phyloP scores from a whole-genome alignment of 805 yeast species.

The Barnettozyma pratensis region DNA sequence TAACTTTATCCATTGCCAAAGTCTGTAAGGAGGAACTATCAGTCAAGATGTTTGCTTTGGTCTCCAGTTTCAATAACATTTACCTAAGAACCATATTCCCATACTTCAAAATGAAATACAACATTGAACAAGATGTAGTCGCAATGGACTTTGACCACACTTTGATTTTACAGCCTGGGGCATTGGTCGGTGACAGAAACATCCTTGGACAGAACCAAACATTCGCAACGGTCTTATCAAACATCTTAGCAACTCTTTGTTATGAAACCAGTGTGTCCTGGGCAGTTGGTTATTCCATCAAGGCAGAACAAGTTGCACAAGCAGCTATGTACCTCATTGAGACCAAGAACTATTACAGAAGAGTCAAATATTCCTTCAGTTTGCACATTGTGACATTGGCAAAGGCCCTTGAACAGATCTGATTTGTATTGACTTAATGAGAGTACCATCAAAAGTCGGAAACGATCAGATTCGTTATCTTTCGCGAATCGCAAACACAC shows the following conservation, averaged over 20 bases:
- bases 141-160: conserved; percentile 59
- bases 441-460: neutral
- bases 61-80: conserved; percentile 58
- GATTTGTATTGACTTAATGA: neutral
- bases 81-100: conserved; percentile 43
- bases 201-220: conserved; percentile 3
- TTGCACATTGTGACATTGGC: conserved; percentile 3
- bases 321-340: conserved; percentile 14
- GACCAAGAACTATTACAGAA: neutral
- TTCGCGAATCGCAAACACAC: neutral
- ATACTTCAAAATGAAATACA: conserved; percentile 64
- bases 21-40: conserved; percentile 60
- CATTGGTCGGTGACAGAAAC: conserved; percentile 31
- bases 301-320: conserved; percentile 18
- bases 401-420: conserved; percentile 5
- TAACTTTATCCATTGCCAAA: conserved; percentile 58
- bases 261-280: conserved; percentile 11
- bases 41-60: conserved; percentile 54
- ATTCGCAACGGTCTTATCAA: conserved; percentile 7
- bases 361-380: conserved; percentile 6
- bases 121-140: conserved; percentile 59
- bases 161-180: conserved; percentile 73
- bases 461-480: no score
- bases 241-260: conserved; percentile 12
- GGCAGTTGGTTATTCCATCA: conserved; percentile 13